Conservation (phyloP, 164 flowering plant species). For the Taxillus chinensis region DNA sequence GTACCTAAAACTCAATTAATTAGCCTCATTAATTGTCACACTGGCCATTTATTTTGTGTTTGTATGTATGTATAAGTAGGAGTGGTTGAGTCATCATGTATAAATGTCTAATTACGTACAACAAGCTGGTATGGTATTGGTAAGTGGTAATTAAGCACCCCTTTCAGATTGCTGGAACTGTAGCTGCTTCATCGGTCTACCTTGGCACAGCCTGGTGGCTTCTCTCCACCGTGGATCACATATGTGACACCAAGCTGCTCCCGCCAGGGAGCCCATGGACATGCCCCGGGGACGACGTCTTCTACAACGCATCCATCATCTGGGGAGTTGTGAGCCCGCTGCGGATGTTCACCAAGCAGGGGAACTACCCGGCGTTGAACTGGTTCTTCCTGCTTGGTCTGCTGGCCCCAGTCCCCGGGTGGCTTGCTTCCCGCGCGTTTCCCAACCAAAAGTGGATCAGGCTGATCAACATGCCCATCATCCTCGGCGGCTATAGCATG, state of each 20-base stretch:
- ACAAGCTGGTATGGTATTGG: too few relatives aligned
- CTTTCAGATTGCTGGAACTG: conserved; percentile 43
- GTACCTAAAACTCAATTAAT: background rate
- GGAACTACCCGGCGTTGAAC: conserved; percentile 27
- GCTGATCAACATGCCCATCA: conserved; percentile 30
- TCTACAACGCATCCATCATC: conserved; percentile 36
- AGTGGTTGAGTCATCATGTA: too few relatives aligned
- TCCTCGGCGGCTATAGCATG: conserved; percentile 24
- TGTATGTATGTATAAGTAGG: too few relatives aligned
- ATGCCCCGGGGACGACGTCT: conserved; percentile 40
- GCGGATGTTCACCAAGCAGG: conserved; percentile 32
- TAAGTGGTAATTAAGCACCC: too few relatives aligned
- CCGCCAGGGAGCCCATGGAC: conserved; percentile 54
- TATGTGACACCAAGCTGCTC: conserved; percentile 28
- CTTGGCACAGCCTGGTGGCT: conserved; percentile 59
- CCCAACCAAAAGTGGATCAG: conserved; percentile 37
- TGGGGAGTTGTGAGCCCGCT: conserved; percentile 48
- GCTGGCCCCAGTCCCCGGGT: conserved; percentile 39
- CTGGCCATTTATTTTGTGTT: too few relatives aligned
- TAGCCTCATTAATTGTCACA: too few relatives aligned
- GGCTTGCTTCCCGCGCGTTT: conserved; percentile 26
- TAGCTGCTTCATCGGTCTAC: conserved; percentile 33
- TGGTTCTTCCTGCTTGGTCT: conserved; percentile 35
- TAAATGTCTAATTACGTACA: too few relatives aligned
- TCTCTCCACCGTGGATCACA: conserved; percentile 24